Evolutionary conservation across 2,329 filamentous ascomycete genomes (phyloP), one percentile per base, ranked within the genome.

Genomic region (Epichloe sylvatica): DNA sequence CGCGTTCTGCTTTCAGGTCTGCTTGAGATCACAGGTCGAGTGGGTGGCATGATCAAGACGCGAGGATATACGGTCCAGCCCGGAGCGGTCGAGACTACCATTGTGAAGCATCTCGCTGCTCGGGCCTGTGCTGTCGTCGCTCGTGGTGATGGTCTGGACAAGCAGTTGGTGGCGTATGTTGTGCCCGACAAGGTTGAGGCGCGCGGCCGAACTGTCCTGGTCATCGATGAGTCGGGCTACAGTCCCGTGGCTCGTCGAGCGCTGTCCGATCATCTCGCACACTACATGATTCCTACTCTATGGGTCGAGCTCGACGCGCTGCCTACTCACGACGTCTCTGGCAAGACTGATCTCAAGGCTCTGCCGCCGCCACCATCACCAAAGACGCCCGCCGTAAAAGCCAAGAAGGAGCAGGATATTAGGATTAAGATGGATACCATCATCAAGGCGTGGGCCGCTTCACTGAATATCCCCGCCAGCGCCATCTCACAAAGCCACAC

Each of bases 231-330:
- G 50, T 76, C 79, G 30, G 84, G 83, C 5, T 82, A 85, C 63
- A 88, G 84, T 56, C 80, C 84, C 1, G 74, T 74, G 5, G 80
- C 84, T 3, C 76, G 86, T 44, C 77, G 80, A 49, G 74, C 75
- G 15, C 72, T 91, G 2, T 74, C 80, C 1, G 69, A 75, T 15
- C 79, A 80, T 54, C 73, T 91, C 33, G 86, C 86, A 1, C 84
- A 86, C 53, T 91, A 91, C 65, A 90, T 91, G 86, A 83, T 91
- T 49, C 86, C 86, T 0, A 74, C 83, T 1, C 64, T 89, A 3
- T 91, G 86, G 86, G 80, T 90, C 37, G 77, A 84, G 58, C 66
- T 90, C 34, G 76, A 83, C 3, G 74, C 76, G 52, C 66, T 91
- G 5, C 86, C 86, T 0, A 89, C 84, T 0, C 81, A 88, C 56